Conservation (phyloP, 2,329 filamentous ascomycete species). For the Rutstroemia sydowiana region DNA sequence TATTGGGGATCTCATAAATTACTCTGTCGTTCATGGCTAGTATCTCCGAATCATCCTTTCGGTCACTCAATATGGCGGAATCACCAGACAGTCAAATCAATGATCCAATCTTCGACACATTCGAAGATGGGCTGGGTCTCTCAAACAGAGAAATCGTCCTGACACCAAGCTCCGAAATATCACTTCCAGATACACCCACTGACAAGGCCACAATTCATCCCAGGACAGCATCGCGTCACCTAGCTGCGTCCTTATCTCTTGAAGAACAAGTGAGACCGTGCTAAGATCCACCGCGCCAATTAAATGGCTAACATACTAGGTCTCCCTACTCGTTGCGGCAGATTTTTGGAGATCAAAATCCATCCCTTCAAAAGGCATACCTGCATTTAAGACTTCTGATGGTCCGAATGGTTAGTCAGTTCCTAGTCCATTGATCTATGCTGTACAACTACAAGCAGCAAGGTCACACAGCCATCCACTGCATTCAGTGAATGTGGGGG, state of each 20-base stretch:
- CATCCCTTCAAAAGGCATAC: conserved; percentile 55
- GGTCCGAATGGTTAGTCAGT: conserved; percentile 51
- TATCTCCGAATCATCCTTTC: background rate
- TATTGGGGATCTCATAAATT: background rate
- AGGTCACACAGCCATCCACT: too few relatives aligned
- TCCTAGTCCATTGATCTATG: background rate
- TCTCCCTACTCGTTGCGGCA: conserved; percentile 51
- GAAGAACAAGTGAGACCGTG: conserved; percentile 28
- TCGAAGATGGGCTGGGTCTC: conserved; percentile 19
- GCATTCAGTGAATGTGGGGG: background rate
- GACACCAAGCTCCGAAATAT: conserved; percentile 26
- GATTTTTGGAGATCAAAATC: conserved; percentile 66
- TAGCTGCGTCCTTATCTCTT: conserved; percentile 26
- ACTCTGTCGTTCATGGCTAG: background rate
- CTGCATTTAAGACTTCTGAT: conserved; percentile 59
- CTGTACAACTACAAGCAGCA: too few relatives aligned
- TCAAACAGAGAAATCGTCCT: conserved; percentile 21
- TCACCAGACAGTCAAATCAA: conserved; percentile 21
- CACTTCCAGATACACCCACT: conserved; percentile 21
- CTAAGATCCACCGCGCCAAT: background rate
- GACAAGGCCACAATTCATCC: conserved; percentile 17
- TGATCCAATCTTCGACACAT: conserved; percentile 24
- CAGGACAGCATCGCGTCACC: conserved; percentile 18
- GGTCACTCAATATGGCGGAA: conserved; percentile 11
- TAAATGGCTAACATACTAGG: conserved; percentile 31